Base-by-base conservation (phyloP, 257 asterid genomes). In the Avicennia marina region DNA sequence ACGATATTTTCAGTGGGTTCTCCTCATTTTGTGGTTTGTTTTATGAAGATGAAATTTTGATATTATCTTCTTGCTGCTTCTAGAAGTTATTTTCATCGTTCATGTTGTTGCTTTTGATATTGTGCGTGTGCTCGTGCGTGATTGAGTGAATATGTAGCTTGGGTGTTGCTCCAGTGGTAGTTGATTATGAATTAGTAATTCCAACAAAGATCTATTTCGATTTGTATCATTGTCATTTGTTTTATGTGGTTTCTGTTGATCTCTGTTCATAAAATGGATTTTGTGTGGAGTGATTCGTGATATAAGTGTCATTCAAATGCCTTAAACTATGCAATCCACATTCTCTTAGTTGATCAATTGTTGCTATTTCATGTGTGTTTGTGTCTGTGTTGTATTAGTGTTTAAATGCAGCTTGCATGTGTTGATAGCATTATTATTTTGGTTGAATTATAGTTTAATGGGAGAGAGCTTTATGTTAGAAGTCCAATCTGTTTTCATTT, bases 161-260 rank as follows among this genome's bases (percentile, higher is more conserved):
- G 41, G 72, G 62, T 68, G 80, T 81, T 53, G 66, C 34, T 62
- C 11, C 18, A 12, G 38, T 72, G n/a, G 24, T 62, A 21, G 51
- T 63, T 26, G 13, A 12, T 18, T 24, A 49, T 43, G 49, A 9
- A 19, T 39, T 60, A 47, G 31, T 63, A 51, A 20, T 53, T 12
- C 22, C 49, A 21, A 12, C 13, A 17, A 31, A 13, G 58, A 34
- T 45, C 43, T 47, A 25, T 41, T 46, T 60, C 15, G 53, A 34
- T 56, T 61, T 56, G 44, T 19, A 18, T 60, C 17, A 12, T 38
- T 25, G 4, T 40, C 13, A 6, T 31, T 27, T 9, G 11, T 36
- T n/a, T 4, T 21, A 3, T n/a, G 7, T 6, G 17, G 34, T 20
- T 17, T 66, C 15, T 47, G 60, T 45, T 15, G 21, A 19, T 20